These are phyloP conservation scores for Vaccinium myrtillus DNA, from an alignment of 148 eudicot species.

Conservation along the genomic window DNA sequence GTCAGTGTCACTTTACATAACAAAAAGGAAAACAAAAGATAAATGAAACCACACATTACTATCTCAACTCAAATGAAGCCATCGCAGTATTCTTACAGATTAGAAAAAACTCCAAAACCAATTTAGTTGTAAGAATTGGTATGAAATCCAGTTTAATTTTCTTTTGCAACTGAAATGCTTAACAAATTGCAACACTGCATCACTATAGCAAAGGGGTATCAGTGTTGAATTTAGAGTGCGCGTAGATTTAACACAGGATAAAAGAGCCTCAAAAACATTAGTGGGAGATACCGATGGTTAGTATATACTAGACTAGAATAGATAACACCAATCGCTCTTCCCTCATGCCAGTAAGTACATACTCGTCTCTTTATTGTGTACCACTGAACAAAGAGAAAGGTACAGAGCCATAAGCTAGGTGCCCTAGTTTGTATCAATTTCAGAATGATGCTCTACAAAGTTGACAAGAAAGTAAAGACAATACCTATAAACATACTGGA, in stretches of 20 bases:
- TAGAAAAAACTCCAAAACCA: background rate
- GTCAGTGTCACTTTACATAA: background rate
- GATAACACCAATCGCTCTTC: background rate
- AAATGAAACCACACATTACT: background rate
- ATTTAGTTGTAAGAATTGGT: background rate
- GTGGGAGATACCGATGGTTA: background rate
- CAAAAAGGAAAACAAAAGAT: background rate
- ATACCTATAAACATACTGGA: conserved; percentile 85
- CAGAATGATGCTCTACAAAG: background rate
- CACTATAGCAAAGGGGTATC: background rate
- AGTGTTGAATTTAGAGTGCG: background rate
- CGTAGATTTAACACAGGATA: background rate
- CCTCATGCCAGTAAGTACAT: background rate
- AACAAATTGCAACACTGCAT: background rate
- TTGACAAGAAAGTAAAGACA: conserved; percentile 6
- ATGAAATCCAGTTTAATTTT: background rate
- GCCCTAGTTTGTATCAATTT: background rate
- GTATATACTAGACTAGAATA: no score
- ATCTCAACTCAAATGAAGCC: background rate
- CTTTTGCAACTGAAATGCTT: background rate
- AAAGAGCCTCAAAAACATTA: background rate
- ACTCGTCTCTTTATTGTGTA: background rate
- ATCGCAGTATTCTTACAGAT: background rate
- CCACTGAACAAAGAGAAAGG: background rate
- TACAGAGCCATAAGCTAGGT: background rate